Evolutionary conservation across 192 early-diverging fungal species (phyloP).

Genomic region (Bifiguratus adelaidae): DNA sequence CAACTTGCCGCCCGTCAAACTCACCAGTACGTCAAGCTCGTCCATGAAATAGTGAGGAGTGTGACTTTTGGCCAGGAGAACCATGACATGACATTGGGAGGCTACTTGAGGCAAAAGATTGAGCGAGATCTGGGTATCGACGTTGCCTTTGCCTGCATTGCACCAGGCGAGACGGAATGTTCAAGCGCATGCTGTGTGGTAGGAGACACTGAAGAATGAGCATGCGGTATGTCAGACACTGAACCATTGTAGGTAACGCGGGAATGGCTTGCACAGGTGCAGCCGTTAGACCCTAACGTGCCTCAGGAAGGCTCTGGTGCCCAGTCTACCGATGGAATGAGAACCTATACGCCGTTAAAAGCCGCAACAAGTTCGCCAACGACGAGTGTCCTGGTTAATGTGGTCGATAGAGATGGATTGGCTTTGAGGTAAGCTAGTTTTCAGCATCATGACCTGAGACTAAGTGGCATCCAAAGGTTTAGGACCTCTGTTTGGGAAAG

Average conservation of each 20-base stretch:
- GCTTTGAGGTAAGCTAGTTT: too few species aligned
- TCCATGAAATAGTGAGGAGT: too few species aligned
- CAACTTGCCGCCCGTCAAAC: too few species aligned
- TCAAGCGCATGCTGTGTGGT: slow-evolving; percentile 42
- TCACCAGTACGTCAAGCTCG: too few species aligned
- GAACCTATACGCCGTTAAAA: slow-evolving; percentile 3
- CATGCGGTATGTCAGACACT: neutral
- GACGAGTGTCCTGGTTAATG: too few species aligned
- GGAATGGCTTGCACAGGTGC: neutral
- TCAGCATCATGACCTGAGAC: too few species aligned
- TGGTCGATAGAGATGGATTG: too few species aligned
- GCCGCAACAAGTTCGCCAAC: neutral
- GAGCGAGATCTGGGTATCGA: slow-evolving; percentile 33
- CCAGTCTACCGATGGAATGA: neutral
- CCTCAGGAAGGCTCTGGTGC: slow-evolving; percentile 6
- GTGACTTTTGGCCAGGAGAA: too few species aligned
- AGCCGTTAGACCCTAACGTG: slow-evolving; percentile 30
- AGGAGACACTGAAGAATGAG: slow-evolving; percentile 1
- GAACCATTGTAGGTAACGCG: neutral
- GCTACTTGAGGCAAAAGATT: too few species aligned
- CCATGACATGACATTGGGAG: too few species aligned
- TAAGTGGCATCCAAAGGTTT: too few species aligned
- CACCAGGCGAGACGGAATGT: slow-evolving; percentile 26
- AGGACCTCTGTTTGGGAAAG: too few species aligned
- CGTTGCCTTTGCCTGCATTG: slow-evolving; percentile 41